These are phyloP conservation scores for Xerocomus nothofagi DNA, from an alignment of 1,284 basidiomycete species.

Conservation along the genomic window DNA sequence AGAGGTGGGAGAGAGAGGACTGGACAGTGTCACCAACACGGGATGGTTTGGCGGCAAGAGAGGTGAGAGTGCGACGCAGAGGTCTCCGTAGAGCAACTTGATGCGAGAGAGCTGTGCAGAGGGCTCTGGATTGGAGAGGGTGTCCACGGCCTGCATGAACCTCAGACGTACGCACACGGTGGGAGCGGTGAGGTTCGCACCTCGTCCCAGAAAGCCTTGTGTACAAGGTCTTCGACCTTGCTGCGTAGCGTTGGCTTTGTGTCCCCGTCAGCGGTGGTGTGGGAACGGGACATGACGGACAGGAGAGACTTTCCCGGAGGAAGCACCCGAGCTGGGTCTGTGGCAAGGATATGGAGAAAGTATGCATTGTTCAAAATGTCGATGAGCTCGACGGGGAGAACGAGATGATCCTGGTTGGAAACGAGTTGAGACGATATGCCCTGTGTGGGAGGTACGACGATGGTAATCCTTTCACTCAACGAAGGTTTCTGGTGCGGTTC, in stretches of 20 bases:
- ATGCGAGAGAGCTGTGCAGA: slow-evolving; percentile 50
- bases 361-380: slow-evolving; percentile 56
- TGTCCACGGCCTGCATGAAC: slow-evolving; percentile 39
- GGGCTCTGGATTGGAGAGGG: slow-evolving; percentile 45
- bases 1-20: slow-evolving; percentile 62
- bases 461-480: slow-evolving; percentile 14
- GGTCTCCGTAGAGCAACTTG: slow-evolving; percentile 52
- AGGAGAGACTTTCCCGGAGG: slow-evolving; percentile 69
- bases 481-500: not conserved
- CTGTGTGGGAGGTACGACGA: slow-evolving; percentile 30
- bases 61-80: slow-evolving; percentile 48
- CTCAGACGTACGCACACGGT: slow-evolving; percentile 19
- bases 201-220: slow-evolving; percentile 72
- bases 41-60: slow-evolving; percentile 55
- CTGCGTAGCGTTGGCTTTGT: slow-evolving; percentile 41
- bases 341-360: slow-evolving; percentile 63
- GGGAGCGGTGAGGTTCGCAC: slow-evolving; percentile 38
- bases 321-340: slow-evolving; percentile 54
- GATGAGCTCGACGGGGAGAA: slow-evolving; percentile 53
- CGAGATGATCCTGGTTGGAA: slow-evolving; percentile 28
- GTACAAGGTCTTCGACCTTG: slow-evolving; percentile 54
- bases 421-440: slow-evolving; percentile 31
- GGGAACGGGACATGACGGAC: slow-evolving; percentile 53
- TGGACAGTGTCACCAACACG: slow-evolving; percentile 48
- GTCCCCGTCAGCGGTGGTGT: slow-evolving; percentile 27